Conservation (phyloP, 1,139 yeast genomes). For the Geotrichum fermentans region DNA sequence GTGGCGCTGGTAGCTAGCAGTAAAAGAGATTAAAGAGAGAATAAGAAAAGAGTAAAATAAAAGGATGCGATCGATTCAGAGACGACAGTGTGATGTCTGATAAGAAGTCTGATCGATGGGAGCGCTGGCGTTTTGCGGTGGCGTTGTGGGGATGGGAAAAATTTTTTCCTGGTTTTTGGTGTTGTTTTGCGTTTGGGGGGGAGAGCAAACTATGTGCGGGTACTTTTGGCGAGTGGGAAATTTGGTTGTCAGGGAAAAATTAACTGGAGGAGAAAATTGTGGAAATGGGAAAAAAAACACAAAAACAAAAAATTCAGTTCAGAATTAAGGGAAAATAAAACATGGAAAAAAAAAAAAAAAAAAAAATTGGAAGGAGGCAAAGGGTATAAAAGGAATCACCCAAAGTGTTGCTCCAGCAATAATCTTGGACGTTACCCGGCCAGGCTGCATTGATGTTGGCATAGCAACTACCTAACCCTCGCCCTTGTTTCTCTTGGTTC, state of each 20-base stretch:
- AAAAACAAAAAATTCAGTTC: conserved; percentile 2
- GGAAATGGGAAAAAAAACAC: neutral
- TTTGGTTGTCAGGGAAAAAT: neutral
- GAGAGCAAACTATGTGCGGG: too few relatives aligned
- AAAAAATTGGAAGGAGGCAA: neutral
- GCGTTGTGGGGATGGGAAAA: neutral
- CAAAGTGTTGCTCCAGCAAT: conserved; percentile 1
- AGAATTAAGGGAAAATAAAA: too few relatives aligned
- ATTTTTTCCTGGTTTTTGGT: neutral
- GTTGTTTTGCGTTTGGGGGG: neutral
- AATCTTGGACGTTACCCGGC: neutral
- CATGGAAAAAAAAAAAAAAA: conserved; percentile 3
- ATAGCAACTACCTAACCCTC: neutral
- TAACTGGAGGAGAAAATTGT: neutral
- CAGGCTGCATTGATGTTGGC: neutral
- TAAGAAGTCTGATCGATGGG: conserved; percentile 1
- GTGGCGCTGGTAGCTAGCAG: too few relatives aligned
- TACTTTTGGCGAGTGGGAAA: neutral
- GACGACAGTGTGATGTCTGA: neutral
- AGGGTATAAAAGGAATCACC: neutral
- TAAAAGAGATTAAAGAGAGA: conserved; percentile 5
- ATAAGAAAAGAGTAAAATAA: neutral
- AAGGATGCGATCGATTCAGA: neutral
- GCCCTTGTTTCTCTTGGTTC: neutral
- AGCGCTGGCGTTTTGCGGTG: neutral